Base-by-base conservation (phyloP, 768 basidiomycete species). In the Kwoniella bestiolae region DNA sequence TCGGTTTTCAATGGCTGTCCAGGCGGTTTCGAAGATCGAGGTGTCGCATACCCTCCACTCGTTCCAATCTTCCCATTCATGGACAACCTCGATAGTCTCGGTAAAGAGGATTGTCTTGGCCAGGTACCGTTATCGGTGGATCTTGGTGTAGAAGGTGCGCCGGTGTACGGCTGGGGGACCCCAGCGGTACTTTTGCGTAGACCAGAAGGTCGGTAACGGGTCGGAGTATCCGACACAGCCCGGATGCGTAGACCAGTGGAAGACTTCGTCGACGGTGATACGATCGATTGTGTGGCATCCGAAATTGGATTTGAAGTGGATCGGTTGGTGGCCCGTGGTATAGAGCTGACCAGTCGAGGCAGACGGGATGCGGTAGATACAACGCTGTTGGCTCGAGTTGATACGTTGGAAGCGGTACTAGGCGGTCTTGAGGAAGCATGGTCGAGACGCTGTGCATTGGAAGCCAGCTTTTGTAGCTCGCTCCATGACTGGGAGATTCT, bases 41-140 rank as follows among this genome's bases (percentile, higher is more conserved):
- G 16, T 14, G 16, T 88, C 3, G 94, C 87, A 44, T 92, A 83
- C 69, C 95, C 95, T 14, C 86, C 85, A 77, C 88, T 91, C 78
- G n/a, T n/a, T n/a, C n/a, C n/a, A n/a, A 86, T 55, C n/a, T 23
- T 3, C 16, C 12, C 1, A 28, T 18, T 18, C 14, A 25, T 31
- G 34, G 62, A 56, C 31, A 38, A 57, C 26, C 63, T n/a, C 16
- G 63, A 31, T 47, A 45, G 63, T 8, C 63, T 52, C n/a, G 63
- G 63, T 21, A 64, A 47, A 18, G 63, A 64, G 26, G 65, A 66
- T 18, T 23, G 49, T 28, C 58, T 50, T 6, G 44, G 25, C 21
- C 46, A 32, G 25, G 25, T 57, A 12, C 56, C 34, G 25, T 11
- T 51, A 0, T 29, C 50, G n/a, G 11, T 51, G 50, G 50, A 12